phyloP scores from a whole-genome alignment of 768 basidiomycete species.

The Tylopilus sp. region DNA sequence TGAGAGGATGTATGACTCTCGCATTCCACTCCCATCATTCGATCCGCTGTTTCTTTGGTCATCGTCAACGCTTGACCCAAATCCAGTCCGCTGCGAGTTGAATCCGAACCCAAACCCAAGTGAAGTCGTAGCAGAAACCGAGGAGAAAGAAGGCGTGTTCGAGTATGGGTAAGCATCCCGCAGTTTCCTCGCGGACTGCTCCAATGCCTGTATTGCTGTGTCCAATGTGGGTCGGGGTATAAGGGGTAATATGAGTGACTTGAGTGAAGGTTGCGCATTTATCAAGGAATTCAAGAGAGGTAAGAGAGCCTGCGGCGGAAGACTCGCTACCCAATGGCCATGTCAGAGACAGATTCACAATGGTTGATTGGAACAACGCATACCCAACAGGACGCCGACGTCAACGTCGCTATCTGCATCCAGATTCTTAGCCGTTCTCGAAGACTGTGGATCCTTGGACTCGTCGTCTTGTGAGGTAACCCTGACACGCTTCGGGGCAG shows the following conservation, averaged over 20 bases:
- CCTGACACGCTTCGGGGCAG: slow-evolving; percentile 61
- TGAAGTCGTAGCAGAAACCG: slow-evolving; percentile 33
- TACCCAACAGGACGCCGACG: slow-evolving; percentile 78
- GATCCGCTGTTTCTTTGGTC: slow-evolving; percentile 21
- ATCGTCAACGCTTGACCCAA: slow-evolving; percentile 31
- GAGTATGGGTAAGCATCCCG: slow-evolving; percentile 86
- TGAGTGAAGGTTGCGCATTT: slow-evolving; percentile 64
- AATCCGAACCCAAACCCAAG: slow-evolving; percentile 31
- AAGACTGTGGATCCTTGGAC: slow-evolving; percentile 39
- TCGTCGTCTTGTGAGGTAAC: slow-evolving; percentile 23
- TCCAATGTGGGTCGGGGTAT: slow-evolving; percentile 85
- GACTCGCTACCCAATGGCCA: slow-evolving; percentile 51
- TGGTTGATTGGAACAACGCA: slow-evolving; percentile 22
- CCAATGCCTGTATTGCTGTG: slow-evolving; percentile 64
- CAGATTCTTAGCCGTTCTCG: slow-evolving; percentile 48
- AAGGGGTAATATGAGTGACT: slow-evolving; percentile 65
- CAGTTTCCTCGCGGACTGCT: slow-evolving; percentile 66
- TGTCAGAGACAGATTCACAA: slow-evolving; percentile 6
- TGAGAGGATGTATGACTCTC: slow-evolving; percentile 74
- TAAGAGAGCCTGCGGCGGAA: slow-evolving; percentile 73
- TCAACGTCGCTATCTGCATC: slow-evolving; percentile 50
- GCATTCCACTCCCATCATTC: slow-evolving; percentile 57
- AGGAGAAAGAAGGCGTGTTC: slow-evolving; percentile 36
- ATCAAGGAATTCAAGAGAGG: slow-evolving; percentile 71
- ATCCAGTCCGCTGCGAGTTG: slow-evolving; percentile 22